A percentile compares a stretch with the other conserved stretches of the same genome.
Evolutionary conservation across 192 early-diverging fungal species (phyloP).

Genomic region (Linnemannia elongata): DNA sequence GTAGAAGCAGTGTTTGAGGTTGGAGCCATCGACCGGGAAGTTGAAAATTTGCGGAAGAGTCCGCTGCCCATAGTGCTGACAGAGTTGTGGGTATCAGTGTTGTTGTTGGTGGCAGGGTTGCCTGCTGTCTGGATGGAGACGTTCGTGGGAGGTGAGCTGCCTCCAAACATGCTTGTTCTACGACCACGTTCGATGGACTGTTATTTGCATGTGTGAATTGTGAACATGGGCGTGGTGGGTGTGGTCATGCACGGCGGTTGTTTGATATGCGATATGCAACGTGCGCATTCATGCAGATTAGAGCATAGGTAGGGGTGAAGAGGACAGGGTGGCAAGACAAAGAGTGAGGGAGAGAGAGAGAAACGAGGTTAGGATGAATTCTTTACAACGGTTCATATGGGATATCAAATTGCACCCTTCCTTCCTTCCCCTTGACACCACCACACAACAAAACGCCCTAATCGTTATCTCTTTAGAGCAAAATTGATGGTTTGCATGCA

Average conservation of each 20-base stretch:
- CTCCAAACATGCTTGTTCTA: conserved; percentile 42
- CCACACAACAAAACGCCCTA: background rate
- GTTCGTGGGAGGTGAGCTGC: background rate
- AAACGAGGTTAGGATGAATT: background rate
- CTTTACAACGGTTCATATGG: conserved; percentile 1
- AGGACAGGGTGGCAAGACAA: background rate
- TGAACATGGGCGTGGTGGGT: background rate
- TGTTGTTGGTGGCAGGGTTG: background rate
- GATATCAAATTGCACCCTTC: background rate
- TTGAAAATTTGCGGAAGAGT: conserved; percentile 48
- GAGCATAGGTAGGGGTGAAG: background rate
- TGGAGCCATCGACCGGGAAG: background rate
- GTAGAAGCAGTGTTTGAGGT: background rate
- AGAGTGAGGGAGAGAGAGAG: background rate
- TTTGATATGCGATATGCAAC: background rate
- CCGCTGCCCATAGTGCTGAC: conserved; percentile 2
- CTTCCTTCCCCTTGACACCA: background rate
- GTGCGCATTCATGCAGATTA: conserved; percentile 3
- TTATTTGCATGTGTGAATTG: background rate
- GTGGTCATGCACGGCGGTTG: background rate
- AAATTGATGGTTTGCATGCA: background rate
- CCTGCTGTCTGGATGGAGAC: background rate
- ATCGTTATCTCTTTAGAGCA: background rate
- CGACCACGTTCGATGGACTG: conserved; percentile 38
- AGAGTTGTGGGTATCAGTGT: conserved; percentile 1